Evolutionary conservation across 495 filamentous ascomycete genomes (phyloP), one percentile per base, ranked within the genome.

Genomic region (Neurospora sp.): DNA sequence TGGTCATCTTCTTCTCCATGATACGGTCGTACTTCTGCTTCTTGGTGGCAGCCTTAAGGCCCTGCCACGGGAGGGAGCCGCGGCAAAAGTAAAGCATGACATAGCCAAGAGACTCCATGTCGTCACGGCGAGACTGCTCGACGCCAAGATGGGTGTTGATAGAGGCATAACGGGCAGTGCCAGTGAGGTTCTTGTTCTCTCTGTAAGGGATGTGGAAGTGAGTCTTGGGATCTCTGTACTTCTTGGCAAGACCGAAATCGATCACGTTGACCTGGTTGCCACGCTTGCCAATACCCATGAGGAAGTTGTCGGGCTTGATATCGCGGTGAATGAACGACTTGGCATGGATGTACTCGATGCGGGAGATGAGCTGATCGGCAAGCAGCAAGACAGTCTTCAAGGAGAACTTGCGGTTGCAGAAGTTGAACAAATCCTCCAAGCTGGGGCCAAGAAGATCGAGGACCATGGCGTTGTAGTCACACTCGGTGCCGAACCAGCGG

Each of bases 1-100:
- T 99, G 11, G 96, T 99, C 96, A 99, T 98, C 92, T 99, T 99
- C 91, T 99, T 99, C 88, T 99, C 96, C 96, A 98, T 99, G 85
- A 99, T 99, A 71, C 96, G 91, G 84, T 99, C 96, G 80, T 99
- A 98, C 85, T 98, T 99, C 87, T 99, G 96, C 91, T 99, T 98
- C 90, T 99, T 98, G 71, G 96, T 99, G 77, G 96, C 96, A 87
- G 96, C 96, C 90, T 99, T 99, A 69, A 99, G 88, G 46, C 96
- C 96, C 86, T 99, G 96, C 96, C 96, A 99, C 73, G 96, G 96
- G 70, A 99, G 94, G 72, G 94, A 97, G 69, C 96, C 96, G 81
- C 96, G 96, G 89, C 96, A 98, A 87, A 99, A 99, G 87, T 99
- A 99, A 69, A 99, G 90, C 96, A 99, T 99, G 75, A 99, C 96